Percentiles rank a stretch among this genome's conserved stretches.
Conservation (phyloP, 768 basidiomycete genomes). For the Crassisporium funariophilum region DNA sequence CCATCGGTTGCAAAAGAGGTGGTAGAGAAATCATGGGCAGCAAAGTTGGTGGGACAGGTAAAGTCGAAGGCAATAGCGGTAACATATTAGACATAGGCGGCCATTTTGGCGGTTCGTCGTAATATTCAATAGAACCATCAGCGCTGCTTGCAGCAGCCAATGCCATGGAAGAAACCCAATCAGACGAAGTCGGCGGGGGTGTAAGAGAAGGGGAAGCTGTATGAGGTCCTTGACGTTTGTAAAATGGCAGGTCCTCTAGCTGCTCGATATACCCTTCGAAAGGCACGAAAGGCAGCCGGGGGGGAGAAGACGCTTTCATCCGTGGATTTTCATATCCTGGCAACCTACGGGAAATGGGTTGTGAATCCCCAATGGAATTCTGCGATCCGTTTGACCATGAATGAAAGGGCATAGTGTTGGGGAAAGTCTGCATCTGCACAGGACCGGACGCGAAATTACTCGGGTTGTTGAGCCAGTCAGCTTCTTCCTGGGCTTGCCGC, state of each 20-base stretch:
- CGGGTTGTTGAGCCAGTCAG: conserved; percentile 20
- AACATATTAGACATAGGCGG: conserved; percentile 10
- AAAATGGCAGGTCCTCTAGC: not conserved
- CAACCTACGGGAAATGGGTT: too few relatives aligned
- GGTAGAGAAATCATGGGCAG: conserved; percentile 8
- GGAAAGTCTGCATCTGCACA: conserved; percentile 2
- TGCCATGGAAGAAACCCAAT: conserved; percentile 47
- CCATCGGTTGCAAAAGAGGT: conserved; percentile 5
- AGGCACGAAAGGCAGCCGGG: too few relatives aligned
- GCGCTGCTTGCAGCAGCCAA: conserved; percentile 26
- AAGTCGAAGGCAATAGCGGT: conserved; percentile 13
- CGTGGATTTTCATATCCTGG: too few relatives aligned
- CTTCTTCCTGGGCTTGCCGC: conserved; percentile 32
- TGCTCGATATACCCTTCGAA: too few relatives aligned
- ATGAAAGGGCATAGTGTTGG: not conserved
- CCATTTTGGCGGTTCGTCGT: conserved; percentile 5
- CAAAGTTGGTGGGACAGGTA: conserved; percentile 11
- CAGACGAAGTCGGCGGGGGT: conserved; percentile 23
- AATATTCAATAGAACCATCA: conserved; percentile 15
- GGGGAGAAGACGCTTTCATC: too few relatives aligned
- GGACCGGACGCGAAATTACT: conserved; percentile 10
- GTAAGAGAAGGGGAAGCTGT: conserved; percentile 7
- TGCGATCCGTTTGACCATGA: not conserved
- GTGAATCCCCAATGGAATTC: too few relatives aligned
- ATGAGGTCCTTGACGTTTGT: not conserved